These are phyloP conservation scores for Arachis hypogaea DNA, from an alignment of 306 rosid genomes.

Conservation along the genomic window DNA sequence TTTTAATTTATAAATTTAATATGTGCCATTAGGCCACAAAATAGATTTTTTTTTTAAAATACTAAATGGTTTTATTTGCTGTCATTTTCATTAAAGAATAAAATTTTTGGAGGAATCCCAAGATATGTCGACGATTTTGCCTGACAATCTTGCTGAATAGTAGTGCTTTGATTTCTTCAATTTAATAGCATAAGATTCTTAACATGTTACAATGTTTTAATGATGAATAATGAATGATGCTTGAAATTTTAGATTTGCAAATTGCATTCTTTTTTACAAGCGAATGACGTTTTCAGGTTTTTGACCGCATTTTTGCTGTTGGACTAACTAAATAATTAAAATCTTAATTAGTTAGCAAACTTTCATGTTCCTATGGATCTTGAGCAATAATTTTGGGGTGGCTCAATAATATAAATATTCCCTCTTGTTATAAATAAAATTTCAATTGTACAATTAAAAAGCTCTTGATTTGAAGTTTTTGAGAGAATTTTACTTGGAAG, in stretches of 20 bases:
- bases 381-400: background rate
- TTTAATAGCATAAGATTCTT: conserved; percentile 19
- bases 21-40: too few species aligned
- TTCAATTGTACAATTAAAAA: too few species aligned
- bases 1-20: too few species aligned
- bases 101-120: conserved; percentile 46
- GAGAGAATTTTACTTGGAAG: too few species aligned
- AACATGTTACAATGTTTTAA: conserved; percentile 2
- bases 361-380: background rate
- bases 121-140: conserved; percentile 46
- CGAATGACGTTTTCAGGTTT: conserved; percentile 7
- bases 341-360: too few species aligned
- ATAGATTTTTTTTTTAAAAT: too few species aligned
- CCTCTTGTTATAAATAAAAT: too few species aligned
- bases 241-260: conserved; percentile 4
- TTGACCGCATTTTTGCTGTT: background rate
- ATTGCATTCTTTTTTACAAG: background rate
- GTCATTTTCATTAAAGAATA: conserved; percentile 50
- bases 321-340: background rate
- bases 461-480: too few species aligned
- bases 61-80: conserved; percentile 46
- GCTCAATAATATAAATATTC: background rate
- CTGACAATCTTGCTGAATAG: conserved; percentile 46
- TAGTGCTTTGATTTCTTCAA: conserved; percentile 35
- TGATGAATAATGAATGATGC: background rate